phyloP scores from a whole-genome alignment of 2,329 filamentous ascomycete species.

The Teratosphaeria gauchensis region DNA sequence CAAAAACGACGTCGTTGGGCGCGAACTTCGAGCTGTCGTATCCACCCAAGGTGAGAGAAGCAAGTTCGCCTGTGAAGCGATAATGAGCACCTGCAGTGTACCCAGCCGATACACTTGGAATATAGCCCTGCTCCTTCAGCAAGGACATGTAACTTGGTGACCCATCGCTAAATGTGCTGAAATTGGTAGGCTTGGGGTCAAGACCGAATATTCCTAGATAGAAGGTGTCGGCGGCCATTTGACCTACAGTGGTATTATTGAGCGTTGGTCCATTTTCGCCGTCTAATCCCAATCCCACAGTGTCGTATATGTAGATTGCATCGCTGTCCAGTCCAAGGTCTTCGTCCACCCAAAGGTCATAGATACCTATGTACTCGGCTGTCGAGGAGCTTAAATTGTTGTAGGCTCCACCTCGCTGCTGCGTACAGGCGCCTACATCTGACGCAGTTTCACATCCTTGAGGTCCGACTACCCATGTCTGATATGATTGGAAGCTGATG shows the following conservation, averaged over 20 bases:
- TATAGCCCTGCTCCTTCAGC: slow-evolving; percentile 48
- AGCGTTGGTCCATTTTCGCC: slow-evolving; percentile 33
- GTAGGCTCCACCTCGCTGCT: slow-evolving; percentile 51
- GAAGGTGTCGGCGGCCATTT: slow-evolving; percentile 30
- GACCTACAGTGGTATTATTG: slow-evolving; percentile 33
- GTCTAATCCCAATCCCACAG: slow-evolving; percentile 30
- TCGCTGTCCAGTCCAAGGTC: slow-evolving; percentile 48
- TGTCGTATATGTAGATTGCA: slow-evolving; percentile 53
- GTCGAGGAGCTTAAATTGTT: slow-evolving; percentile 44
- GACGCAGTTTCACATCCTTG: slow-evolving; percentile 42
- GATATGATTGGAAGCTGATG: slow-evolving; percentile 54
- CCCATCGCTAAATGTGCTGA: slow-evolving; percentile 42
- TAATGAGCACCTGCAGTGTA: slow-evolving; percentile 70
- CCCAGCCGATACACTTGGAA: slow-evolving; percentile 64
- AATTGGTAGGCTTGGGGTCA: slow-evolving; percentile 42
- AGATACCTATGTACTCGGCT: slow-evolving; percentile 44
- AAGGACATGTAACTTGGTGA: slow-evolving; percentile 44
- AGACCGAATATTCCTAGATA: slow-evolving; percentile 41
- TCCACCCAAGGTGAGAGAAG: slow-evolving; percentile 56
- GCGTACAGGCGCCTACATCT: slow-evolving; percentile 36
- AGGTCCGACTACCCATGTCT: slow-evolving; percentile 58
- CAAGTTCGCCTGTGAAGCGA: slow-evolving; percentile 32
- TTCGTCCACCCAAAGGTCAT: slow-evolving; percentile 47
- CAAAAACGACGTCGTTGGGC: slow-evolving; percentile 52
- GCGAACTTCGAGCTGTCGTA: slow-evolving; percentile 56